phyloP scores from a whole-genome alignment of 352 stramenopile genomes.

The Phytopythium oedochilum region DNA sequence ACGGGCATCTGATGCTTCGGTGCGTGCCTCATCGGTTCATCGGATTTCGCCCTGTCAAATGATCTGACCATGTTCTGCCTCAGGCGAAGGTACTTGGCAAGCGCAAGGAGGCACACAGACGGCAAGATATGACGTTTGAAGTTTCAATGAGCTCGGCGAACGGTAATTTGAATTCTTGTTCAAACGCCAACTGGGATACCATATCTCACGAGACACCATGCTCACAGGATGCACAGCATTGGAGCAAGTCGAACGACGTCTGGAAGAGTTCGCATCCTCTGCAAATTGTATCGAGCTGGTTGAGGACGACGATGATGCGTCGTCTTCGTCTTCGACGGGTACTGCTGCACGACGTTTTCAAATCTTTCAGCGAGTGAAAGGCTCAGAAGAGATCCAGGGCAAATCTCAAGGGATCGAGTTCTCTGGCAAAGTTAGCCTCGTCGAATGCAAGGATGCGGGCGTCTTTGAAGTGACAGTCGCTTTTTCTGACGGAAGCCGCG shows the following conservation, averaged over 20 bases:
- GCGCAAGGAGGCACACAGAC: constrained; percentile 67
- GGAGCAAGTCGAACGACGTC: constrained; percentile 29
- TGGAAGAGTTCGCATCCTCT: constrained; percentile 28
- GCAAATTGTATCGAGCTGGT: background rate
- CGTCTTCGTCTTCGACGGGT: background rate
- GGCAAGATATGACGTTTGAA: constrained; percentile 48
- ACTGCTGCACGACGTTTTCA: background rate
- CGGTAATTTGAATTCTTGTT: constrained; percentile 11
- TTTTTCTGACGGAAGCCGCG: constrained; percentile 50
- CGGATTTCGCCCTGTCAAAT: background rate
- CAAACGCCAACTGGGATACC: too few species aligned
- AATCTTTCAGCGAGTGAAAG: background rate
- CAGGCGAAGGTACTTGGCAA: constrained; percentile 80
- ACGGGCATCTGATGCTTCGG: constrained; percentile 25
- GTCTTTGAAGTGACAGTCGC: constrained; percentile 33
- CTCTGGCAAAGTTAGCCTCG: constrained; percentile 26
- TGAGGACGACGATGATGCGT: background rate
- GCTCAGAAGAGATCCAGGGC: too few species aligned
- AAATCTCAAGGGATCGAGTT: constrained; percentile 8
- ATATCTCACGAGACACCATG: too few species aligned
- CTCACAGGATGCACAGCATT: constrained; percentile 34
- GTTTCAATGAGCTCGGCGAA: constrained; percentile 21
- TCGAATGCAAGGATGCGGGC: constrained; percentile 4
- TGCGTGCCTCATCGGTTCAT: constrained; percentile 13
- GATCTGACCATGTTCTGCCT: background rate